These are phyloP conservation scores for Podospora didyma DNA, from an alignment of 495 filamentous ascomycete species.

Conservation along the genomic window DNA sequence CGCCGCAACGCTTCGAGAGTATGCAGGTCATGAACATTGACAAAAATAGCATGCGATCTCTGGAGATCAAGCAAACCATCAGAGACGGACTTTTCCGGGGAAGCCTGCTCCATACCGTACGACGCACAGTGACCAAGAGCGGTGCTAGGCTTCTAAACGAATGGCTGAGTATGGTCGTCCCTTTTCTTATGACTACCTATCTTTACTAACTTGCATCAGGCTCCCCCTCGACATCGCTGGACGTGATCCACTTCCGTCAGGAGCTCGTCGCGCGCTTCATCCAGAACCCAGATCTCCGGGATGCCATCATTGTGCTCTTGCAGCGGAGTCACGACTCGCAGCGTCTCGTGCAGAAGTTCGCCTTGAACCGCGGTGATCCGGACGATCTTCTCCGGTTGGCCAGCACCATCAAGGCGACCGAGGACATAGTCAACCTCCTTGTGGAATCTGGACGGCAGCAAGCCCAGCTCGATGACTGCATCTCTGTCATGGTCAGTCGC, in stretches of 20 bases:
- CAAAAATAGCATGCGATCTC: slow-evolving; percentile 78
- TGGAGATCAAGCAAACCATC: slow-evolving; percentile 85
- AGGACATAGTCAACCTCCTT: slow-evolving; percentile 53
- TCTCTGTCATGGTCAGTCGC: slow-evolving; percentile 54
- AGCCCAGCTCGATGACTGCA: slow-evolving; percentile 24
- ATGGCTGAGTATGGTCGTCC: slow-evolving; percentile 62
- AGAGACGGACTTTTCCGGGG: slow-evolving; percentile 70
- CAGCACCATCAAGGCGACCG: slow-evolving; percentile 73
- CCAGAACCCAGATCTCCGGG: slow-evolving; percentile 56
- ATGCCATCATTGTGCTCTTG: slow-evolving; percentile 63
- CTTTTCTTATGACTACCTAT: background rate
- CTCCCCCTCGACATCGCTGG: slow-evolving; percentile 78
- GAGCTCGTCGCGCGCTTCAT: slow-evolving; percentile 78
- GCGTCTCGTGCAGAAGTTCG: slow-evolving; percentile 88
- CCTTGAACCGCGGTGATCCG: slow-evolving; percentile 85
- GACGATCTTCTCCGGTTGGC: slow-evolving; percentile 85
- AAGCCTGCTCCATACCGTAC: slow-evolving; percentile 83
- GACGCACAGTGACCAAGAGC: slow-evolving; percentile 84
- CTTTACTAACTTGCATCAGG: slow-evolving; percentile 31
- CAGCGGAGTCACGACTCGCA: slow-evolving; percentile 79
- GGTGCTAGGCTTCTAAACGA: slow-evolving; percentile 77
- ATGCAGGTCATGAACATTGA: slow-evolving; percentile 86
- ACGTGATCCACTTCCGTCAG: slow-evolving; percentile 73
- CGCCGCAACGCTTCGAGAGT: slow-evolving; percentile 66
- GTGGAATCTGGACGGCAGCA: slow-evolving; percentile 2